phyloP scores from a whole-genome alignment of 2,329 filamentous ascomycete species.

The Akanthomyces dipterigenus region DNA sequence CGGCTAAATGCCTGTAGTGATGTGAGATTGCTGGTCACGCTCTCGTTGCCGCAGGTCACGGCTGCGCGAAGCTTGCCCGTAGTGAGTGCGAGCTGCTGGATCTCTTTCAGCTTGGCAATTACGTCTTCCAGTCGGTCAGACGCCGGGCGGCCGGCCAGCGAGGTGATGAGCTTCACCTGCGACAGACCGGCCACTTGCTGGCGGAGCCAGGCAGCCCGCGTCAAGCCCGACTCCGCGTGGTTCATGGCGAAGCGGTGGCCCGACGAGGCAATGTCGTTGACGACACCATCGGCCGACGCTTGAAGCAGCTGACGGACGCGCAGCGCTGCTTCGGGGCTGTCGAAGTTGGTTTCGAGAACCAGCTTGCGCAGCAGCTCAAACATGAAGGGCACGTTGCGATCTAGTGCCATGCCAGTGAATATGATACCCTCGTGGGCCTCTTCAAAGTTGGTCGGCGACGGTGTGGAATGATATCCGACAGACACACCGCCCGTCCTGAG shows the following conservation, averaged over 20 bases:
- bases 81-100: conserved; percentile 71
- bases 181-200: conserved; percentile 89
- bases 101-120: conserved; percentile 75
- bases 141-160: conserved; percentile 65
- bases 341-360: conserved; percentile 83
- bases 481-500: conserved; percentile 89
- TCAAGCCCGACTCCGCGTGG: conserved; percentile 75
- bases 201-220: conserved; percentile 60
- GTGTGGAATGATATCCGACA: conserved; percentile 74
- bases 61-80: conserved; percentile 67
- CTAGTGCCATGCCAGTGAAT: conserved; percentile 80
- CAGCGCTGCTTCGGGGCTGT: conserved; percentile 69
- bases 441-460: conserved; percentile 66
- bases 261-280: conserved; percentile 85
- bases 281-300: conserved; percentile 77
- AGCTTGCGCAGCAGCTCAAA: conserved; percentile 76
- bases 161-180: conserved; percentile 78
- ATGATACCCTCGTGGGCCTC: conserved; percentile 73
- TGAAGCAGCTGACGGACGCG: conserved; percentile 84
- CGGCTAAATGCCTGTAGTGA: conserved; percentile 65
- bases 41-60: conserved; percentile 77
- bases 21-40: conserved; percentile 60
- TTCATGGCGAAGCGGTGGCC: conserved; percentile 83
- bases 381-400: conserved; percentile 87
- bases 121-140: conserved; percentile 66